These are phyloP conservation scores for Rhizoclosmatium globosum DNA, from an alignment of 192 early-diverging fungal species.

Conservation along the genomic window DNA sequence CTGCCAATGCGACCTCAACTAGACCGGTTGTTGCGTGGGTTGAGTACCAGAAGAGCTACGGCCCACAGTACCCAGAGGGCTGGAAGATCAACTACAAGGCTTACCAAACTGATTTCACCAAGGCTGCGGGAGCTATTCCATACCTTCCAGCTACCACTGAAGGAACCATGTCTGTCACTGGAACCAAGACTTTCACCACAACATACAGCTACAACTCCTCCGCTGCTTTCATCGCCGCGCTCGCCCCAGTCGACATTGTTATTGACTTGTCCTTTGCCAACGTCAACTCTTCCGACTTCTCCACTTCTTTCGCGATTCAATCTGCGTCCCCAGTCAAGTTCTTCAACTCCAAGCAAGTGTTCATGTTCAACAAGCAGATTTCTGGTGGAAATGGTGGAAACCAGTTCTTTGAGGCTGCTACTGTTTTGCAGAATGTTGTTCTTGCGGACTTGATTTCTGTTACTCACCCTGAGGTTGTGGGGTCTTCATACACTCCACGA, in stretches of 20 bases:
- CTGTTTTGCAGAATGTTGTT: slow-evolving; percentile 35
- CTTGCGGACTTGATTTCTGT: slow-evolving; percentile 41
- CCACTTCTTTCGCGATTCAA: slow-evolving; percentile 2
- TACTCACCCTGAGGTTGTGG: slow-evolving; percentile 23
- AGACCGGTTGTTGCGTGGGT: slow-evolving; percentile 44
- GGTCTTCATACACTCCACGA: slow-evolving; percentile 16
- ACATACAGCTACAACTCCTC: slow-evolving; percentile 29
- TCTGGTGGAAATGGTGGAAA: slow-evolving; percentile 31
- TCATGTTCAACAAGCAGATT: slow-evolving; percentile 15
- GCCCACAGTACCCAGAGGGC: neutral
- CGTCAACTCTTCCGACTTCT: slow-evolving; percentile 21
- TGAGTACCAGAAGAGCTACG: neutral
- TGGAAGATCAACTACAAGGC: neutral
- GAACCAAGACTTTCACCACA: neutral
- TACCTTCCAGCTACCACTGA: neutral
- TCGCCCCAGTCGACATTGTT: slow-evolving; percentile 38
- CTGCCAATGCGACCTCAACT: slow-evolving; percentile 49
- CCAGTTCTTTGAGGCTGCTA: slow-evolving; percentile 34
- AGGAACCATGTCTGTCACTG: neutral
- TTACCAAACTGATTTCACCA: slow-evolving; percentile 60
- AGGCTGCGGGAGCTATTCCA: slow-evolving; percentile 18
- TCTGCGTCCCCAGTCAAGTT: slow-evolving; percentile 38
- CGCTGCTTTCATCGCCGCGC: slow-evolving; percentile 30
- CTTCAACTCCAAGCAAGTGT: slow-evolving; percentile 42
- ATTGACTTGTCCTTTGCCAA: slow-evolving; percentile 36